These are phyloP conservation scores for Xenoacremonium recifei DNA, from an alignment of 2,329 filamentous ascomycete genomes.

Conservation along the genomic window DNA sequence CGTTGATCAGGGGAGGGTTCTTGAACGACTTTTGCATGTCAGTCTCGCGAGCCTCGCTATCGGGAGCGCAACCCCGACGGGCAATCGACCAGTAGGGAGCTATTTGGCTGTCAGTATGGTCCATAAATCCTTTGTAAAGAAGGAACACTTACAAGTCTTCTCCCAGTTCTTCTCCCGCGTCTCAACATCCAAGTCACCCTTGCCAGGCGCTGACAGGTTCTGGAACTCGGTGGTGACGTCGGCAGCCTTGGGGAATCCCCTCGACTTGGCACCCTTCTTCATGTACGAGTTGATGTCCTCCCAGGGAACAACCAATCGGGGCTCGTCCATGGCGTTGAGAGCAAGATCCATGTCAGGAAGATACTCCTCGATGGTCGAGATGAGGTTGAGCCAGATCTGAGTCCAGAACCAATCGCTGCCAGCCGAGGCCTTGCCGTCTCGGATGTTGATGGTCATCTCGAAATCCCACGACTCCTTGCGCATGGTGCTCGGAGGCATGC, in stretches of 20 bases:
- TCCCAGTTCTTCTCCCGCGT: constrained; percentile 49
- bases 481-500: constrained; percentile 44
- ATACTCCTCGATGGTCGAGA: constrained; percentile 50
- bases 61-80: constrained; percentile 59
- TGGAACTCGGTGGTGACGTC: constrained; percentile 45
- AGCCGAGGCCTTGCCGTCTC: constrained; percentile 50
- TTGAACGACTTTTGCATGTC: constrained; percentile 44
- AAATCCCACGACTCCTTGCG: constrained; percentile 52
- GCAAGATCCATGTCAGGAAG: constrained; percentile 68
- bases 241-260: constrained; percentile 41
- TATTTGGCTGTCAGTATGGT: constrained; percentile 21
- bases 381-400: constrained; percentile 53
- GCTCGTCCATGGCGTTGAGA: constrained; percentile 67
- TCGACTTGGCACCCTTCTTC: constrained; percentile 48
- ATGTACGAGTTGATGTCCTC: constrained; percentile 58
- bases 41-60: constrained; percentile 56
- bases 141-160: constrained; percentile 41
- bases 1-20: constrained; percentile 42
- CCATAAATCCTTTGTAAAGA: not conserved
- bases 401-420: constrained; percentile 58
- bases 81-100: constrained; percentile 58
- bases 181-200: constrained; percentile 32
- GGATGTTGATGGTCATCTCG: constrained; percentile 61
- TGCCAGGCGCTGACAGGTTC: constrained; percentile 37
- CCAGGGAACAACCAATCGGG: constrained; percentile 61